These are phyloP conservation scores for Calvatia gigantea DNA, from an alignment of 768 basidiomycete species.

Conservation along the genomic window DNA sequence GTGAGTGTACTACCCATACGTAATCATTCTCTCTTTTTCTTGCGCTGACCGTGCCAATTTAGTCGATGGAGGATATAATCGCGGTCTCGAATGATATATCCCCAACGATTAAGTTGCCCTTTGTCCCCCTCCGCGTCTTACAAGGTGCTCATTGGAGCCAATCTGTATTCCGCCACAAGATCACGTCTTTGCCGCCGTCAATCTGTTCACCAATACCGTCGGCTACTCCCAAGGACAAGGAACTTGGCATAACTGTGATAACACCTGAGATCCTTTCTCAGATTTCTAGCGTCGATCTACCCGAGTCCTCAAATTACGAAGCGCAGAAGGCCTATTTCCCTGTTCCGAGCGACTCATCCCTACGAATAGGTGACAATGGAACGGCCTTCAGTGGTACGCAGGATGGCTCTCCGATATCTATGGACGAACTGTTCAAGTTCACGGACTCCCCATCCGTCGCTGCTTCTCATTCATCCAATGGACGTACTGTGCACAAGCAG, in stretches of 20 bases:
- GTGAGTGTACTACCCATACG: slow-evolving; percentile 34
- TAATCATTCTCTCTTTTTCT: too few relatives aligned
- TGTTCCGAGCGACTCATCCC: slow-evolving; percentile 64
- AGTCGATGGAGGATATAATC: slow-evolving; percentile 81
- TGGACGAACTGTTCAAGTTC: slow-evolving; percentile 67
- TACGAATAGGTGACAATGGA: slow-evolving; percentile 71
- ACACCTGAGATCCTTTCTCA: slow-evolving; percentile 47
- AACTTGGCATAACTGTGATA: slow-evolving; percentile 60
- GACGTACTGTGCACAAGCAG: slow-evolving; percentile 11
- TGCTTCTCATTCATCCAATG: slow-evolving; percentile 19
- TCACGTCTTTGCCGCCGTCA: slow-evolving; percentile 41
- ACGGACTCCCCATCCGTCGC: slow-evolving; percentile 27
- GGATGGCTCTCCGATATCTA: slow-evolving; percentile 38
- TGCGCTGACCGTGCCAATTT: too few relatives aligned
- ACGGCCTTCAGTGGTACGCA: slow-evolving; percentile 36
- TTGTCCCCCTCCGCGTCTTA: slow-evolving; percentile 61
- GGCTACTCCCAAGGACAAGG: slow-evolving; percentile 48
- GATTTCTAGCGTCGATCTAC: slow-evolving; percentile 17
- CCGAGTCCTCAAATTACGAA: slow-evolving; percentile 12
- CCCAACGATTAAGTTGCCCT: slow-evolving; percentile 63
- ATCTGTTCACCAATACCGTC: slow-evolving; percentile 31
- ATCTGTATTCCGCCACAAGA: slow-evolving; percentile 58
- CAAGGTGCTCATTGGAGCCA: slow-evolving; percentile 82
- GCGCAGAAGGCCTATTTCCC: slow-evolving; percentile 51
- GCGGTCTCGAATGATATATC: slow-evolving; percentile 72